phyloP scores from a whole-genome alignment of 768 basidiomycete species.

The Inosperma sp. region DNA sequence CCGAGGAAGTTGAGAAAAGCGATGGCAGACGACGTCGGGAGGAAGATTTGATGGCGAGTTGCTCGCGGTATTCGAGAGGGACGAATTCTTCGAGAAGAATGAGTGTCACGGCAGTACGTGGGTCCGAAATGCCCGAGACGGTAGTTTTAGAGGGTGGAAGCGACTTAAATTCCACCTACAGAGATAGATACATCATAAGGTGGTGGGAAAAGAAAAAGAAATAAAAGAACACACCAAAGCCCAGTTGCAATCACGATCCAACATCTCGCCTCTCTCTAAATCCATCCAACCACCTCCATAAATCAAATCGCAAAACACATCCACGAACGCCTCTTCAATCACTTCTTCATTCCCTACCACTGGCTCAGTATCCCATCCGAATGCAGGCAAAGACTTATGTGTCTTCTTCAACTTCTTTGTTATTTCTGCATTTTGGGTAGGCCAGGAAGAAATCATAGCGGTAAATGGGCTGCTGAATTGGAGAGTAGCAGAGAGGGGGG shows the following conservation, averaged over 20 bases:
- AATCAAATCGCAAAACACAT: constrained; percentile 77
- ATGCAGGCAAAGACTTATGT: constrained; percentile 75
- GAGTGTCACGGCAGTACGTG: constrained; percentile 65
- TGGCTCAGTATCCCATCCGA: constrained; percentile 91
- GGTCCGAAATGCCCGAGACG: constrained; percentile 44
- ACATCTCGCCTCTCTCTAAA: constrained; percentile 61
- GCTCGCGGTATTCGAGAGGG: constrained; percentile 78
- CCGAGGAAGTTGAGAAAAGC: constrained; percentile 56
- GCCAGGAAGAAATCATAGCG: constrained; percentile 62
- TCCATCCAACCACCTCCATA: constrained; percentile 87
- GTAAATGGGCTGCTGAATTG: constrained; percentile 60
- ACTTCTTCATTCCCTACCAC: constrained; percentile 73
- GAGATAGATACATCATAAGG: too few species aligned
- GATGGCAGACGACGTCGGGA: constrained; percentile 63
- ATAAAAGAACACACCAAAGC: constrained; percentile 79
- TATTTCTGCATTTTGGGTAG: constrained; percentile 66
- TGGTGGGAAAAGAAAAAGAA: too few species aligned
- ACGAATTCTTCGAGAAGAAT: constrained; percentile 94
- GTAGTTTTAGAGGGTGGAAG: constrained; percentile 44
- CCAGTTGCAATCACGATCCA: constrained; percentile 89
- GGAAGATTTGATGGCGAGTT: constrained; percentile 54
- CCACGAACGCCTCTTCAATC: constrained; percentile 87
- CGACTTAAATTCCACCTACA: constrained; percentile 83
- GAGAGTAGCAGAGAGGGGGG: constrained; percentile 72
- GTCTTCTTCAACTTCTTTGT: constrained; percentile 79